Evolutionary conservation across 495 filamentous ascomycete species (phyloP), one percentile per base, ranked within the genome.

Genomic region (Poronia punctata): DNA sequence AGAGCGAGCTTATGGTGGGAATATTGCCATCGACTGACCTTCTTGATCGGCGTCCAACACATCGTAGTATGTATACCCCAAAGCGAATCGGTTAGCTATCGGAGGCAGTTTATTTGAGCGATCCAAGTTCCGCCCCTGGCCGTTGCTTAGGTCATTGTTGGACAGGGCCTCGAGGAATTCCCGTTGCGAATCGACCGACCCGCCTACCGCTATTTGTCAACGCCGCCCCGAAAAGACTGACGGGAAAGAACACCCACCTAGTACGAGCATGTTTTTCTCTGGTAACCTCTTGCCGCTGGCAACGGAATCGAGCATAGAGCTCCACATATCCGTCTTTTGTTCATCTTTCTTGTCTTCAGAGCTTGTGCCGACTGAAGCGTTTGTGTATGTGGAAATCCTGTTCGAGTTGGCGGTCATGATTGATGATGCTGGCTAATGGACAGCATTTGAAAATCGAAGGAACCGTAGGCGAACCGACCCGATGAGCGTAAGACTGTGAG

Each of bases 41-140:
- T 97, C 90, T 53, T 93, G 87, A 57, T 97, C 90, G 39, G 88
- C 83, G 67, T 96, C 90, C 21, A 95, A 68, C 27, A 97, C 87
- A 66, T 97, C 88, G 56, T 87, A 83, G 60, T 95, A 97, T 35
- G 90, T 94, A 61, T 96, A 96, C 33, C 90, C 90, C 38, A 97
- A 64, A 8, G 89, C 90, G 60, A 93, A 95, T 43, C 83, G 82
- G 56, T 97, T 97, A 29, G 90, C 89, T 53, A 95, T 75, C 24
- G 88, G 86, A 2, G 88, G 83, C 45, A 75, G 70, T 37, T 72
- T 79, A n/a, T 69, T 73, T 39, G 76, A 78, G 31, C 78, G 58
- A 54, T 70, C 72, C 53, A 68, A 52, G 59, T 75, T 60, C 68
- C 74, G 46, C 67, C 74, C 66, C 60, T 65, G 59, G 61, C 75